A percentile compares a stretch with the other conserved stretches of the same genome.
These are phyloP conservation scores for Pichia deserticola DNA, from an alignment of 805 yeast genomes.

Conservation along the genomic window DNA sequence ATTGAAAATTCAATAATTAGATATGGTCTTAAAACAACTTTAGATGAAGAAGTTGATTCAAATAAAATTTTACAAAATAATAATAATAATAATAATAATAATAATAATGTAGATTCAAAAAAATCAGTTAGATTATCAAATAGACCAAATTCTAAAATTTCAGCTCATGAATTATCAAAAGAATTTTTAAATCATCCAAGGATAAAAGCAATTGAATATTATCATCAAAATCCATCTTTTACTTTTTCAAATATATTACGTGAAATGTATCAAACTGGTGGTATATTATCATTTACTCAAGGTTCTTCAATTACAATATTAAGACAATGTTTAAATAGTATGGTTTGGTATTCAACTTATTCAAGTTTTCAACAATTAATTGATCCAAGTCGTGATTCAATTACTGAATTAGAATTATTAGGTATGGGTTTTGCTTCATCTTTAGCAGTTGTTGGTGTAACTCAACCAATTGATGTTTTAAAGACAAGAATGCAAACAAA, in stretches of 20 bases:
- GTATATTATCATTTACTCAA: constrained; percentile 69
- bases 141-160: constrained; percentile 3
- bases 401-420: constrained; percentile 30
- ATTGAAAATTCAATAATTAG: constrained; percentile 53
- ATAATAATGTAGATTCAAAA: constrained; percentile 5
- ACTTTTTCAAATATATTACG: constrained; percentile 45
- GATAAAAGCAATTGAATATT: constrained; percentile 22
- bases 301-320: constrained; percentile 78
- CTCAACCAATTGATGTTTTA: constrained; percentile 85
- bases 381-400: constrained; percentile 44
- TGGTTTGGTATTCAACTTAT: constrained; percentile 79
- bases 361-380: constrained; percentile 67
- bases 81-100: constrained; percentile 9
- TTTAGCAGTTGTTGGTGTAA: constrained; percentile 61
- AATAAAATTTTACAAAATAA: constrained; percentile 7
- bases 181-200: constrained; percentile 3
- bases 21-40: constrained; percentile 20
- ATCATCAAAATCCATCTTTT: constrained; percentile 47
- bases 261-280: constrained; percentile 68
- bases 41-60: constrained; percentile 10
- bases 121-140: constrained; percentile 5
- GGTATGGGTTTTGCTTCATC: constrained; percentile 58
- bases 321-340: constrained; percentile 72
- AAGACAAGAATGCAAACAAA: constrained; percentile 83
- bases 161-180: not conserved